Conservation (phyloP, 1,284 basidiomycete species). For the Leccinum fallax region DNA sequence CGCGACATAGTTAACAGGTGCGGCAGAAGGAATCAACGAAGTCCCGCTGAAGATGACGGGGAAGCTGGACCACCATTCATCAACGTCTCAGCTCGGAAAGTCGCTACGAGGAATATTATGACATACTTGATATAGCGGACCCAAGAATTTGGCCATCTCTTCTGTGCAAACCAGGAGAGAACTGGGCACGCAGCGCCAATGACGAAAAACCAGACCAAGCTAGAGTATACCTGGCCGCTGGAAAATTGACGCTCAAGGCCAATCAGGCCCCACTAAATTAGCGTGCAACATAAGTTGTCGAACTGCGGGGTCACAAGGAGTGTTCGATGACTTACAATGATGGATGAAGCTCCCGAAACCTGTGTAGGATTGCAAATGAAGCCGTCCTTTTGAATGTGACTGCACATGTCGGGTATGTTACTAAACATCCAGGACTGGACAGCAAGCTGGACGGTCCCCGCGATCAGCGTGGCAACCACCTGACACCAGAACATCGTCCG, state of each 20-base stretch:
- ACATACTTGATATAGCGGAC: conserved; percentile 49
- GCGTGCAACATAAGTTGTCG: conserved; percentile 2
- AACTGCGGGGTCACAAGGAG: not conserved
- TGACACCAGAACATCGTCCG: conserved; percentile 48
- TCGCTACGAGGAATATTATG: not conserved
- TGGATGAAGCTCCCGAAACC: conserved; percentile 41
- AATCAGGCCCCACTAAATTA: conserved; percentile 42
- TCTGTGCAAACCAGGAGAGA: conserved; percentile 40
- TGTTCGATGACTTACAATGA: conserved; percentile 32
- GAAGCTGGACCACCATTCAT: conserved; percentile 32
- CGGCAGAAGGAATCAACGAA: conserved; percentile 52
- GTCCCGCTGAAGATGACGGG: conserved; percentile 59
- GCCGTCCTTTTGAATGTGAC: conserved; percentile 20
- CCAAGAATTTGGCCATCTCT: conserved; percentile 46
- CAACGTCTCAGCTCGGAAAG: too few species aligned
- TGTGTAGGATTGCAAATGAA: conserved; percentile 44
- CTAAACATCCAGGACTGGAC: conserved; percentile 46
- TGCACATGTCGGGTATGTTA: conserved; percentile 34
- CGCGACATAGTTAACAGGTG: conserved; percentile 48
- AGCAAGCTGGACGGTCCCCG: conserved; percentile 43
- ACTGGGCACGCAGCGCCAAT: conserved; percentile 51
- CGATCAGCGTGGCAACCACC: conserved; percentile 45
- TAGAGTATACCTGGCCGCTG: conserved; percentile 29
- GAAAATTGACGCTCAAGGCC: conserved; percentile 41
- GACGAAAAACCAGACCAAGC: conserved; percentile 58